Percentiles rank a stretch among this genome's conserved stretches.
phyloP scores from a whole-genome alignment of 1,284 basidiomycete species.

The Cystobasidiaceae sp. region DNA sequence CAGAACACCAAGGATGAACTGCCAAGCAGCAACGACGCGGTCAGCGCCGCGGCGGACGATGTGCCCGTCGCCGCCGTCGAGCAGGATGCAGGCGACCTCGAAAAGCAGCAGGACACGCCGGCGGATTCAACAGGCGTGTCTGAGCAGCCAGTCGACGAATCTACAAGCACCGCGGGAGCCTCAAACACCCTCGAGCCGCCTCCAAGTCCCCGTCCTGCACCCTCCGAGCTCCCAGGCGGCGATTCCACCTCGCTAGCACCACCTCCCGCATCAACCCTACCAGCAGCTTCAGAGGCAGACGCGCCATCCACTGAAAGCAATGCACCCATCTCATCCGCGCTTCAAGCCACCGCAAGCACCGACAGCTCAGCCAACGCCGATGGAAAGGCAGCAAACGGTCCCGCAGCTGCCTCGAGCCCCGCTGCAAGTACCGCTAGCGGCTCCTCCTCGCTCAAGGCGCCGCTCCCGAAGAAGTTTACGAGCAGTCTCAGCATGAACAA shows the following conservation, averaged over 20 bases:
- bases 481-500: slow-evolving; percentile 83
- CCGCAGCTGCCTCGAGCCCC: neutral
- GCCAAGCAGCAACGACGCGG: neutral
- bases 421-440: neutral
- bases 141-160: too few species aligned
- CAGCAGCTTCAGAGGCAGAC: neutral
- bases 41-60: neutral
- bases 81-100: neutral
- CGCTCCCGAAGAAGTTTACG: slow-evolving; percentile 71
- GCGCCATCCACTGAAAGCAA: too few species aligned
- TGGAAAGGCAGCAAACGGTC: neutral
- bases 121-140: too few species aligned
- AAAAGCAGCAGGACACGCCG: too few species aligned
- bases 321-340: too few species aligned
- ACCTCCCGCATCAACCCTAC: neutral
- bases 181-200: neutral
- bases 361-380: neutral
- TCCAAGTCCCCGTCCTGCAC: neutral
- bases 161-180: neutral
- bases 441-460: neutral
- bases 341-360: neutral
- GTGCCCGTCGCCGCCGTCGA: neutral
- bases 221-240: neutral
- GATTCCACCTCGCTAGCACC: neutral
- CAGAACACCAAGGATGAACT: neutral